Percentiles rank a stretch among this genome's conserved stretches.
Conservation (phyloP, 352 stramenopile genomes). For the Pythium brachiatum region DNA sequence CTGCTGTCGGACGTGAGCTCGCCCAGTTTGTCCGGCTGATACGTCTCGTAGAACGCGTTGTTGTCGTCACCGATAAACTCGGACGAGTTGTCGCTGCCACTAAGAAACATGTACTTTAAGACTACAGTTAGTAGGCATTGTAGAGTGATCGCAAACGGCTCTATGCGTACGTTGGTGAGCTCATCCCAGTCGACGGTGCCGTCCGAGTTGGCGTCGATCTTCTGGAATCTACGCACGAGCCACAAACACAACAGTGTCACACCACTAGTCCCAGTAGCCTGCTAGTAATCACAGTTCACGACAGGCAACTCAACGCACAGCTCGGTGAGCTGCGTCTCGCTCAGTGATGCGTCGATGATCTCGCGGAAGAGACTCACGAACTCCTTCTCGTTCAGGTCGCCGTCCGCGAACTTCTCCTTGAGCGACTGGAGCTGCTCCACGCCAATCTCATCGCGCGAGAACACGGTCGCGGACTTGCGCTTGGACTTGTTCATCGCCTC, state of each 20-base stretch:
- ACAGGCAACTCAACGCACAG: conserved; percentile 41
- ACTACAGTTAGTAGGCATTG: too few species aligned
- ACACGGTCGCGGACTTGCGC: conserved; percentile 52
- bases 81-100: conserved; percentile 54
- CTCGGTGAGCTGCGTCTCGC: conserved; percentile 75
- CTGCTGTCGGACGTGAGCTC: conserved; percentile 19
- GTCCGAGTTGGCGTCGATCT: conserved; percentile 87
- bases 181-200: conserved; percentile 89
- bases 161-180: conserved; percentile 73
- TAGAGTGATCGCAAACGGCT: too few species aligned
- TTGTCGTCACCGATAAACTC: conserved; percentile 66
- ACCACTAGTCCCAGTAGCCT: too few species aligned
- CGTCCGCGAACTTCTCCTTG: conserved; percentile 82
- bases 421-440: conserved; percentile 80
- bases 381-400: conserved; percentile 81
- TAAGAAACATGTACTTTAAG: conserved; percentile 82
- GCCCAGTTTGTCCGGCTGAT: conserved; percentile 51
- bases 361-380: conserved; percentile 83
- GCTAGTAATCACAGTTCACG: background rate
- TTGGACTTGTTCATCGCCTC: conserved; percentile 20
- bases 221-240: conserved; percentile 57
- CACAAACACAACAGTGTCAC: background rate
- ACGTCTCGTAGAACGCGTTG: conserved; percentile 63
- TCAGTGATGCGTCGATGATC: conserved; percentile 76
- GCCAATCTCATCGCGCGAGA: conserved; percentile 78